Percentiles rank a stretch among this genome's conserved stretches.
Conservation (phyloP, 345 rosid species). For the Angophora floribunda region DNA sequence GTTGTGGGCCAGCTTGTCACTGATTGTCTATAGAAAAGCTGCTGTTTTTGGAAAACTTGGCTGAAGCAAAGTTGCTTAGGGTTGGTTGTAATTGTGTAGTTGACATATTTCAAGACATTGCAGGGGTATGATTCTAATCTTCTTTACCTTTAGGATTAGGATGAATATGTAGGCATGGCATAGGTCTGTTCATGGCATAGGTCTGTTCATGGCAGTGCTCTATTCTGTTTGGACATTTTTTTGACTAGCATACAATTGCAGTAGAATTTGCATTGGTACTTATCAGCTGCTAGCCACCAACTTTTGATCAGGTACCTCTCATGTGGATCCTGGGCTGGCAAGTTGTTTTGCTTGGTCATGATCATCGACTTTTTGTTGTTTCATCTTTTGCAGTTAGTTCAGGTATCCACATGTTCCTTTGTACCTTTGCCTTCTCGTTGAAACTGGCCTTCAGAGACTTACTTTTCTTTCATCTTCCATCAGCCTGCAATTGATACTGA, state of each 20-base stretch:
- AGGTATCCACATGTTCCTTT: constrained; percentile 23
- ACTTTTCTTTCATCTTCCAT: not conserved
- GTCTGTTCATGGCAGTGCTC: not conserved
- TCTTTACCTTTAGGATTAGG: not conserved
- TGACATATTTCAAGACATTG: not conserved
- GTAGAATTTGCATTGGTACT: not conserved
- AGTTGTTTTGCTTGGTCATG: constrained; percentile 89
- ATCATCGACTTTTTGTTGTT: constrained; percentile 71
- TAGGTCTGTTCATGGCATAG: not conserved
- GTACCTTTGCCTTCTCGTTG: not conserved
- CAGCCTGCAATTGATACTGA: constrained; percentile 78
- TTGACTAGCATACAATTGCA: not conserved
- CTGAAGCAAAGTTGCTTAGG: not conserved
- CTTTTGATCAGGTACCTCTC: constrained; percentile 56
- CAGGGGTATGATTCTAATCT: not conserved
- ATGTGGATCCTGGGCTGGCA: constrained; percentile 95
- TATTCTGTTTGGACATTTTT: not conserved
- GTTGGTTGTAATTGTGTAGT: not conserved
- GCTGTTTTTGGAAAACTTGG: not conserved
- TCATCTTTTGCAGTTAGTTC: constrained; percentile 49
- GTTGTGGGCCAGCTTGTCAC: not conserved
- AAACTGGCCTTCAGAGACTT: not conserved
- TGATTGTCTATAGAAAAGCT: not conserved
- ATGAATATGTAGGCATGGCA: not conserved
- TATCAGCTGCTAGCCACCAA: not conserved